A percentile compares a stretch with the other conserved stretches of the same genome.
phyloP scores from a whole-genome alignment of 345 rosid species.

The Ricinus communis region DNA sequence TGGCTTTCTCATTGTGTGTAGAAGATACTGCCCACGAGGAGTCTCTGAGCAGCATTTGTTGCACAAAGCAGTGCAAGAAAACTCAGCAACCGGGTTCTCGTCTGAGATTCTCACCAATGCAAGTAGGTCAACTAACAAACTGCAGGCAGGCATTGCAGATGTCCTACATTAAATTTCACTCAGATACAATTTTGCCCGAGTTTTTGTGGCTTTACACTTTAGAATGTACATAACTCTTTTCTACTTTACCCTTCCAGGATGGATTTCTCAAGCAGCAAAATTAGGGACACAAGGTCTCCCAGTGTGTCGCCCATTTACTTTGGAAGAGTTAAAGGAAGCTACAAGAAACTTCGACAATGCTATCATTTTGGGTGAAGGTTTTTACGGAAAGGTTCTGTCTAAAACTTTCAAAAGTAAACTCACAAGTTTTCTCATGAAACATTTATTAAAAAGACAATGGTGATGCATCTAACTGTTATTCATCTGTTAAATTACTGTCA shows the following conservation, averaged over 20 bases:
- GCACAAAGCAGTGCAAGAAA: conserved; percentile 48
- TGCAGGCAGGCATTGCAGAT: conserved; percentile 1
- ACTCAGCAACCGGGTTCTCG: conserved; percentile 45
- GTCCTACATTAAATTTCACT: background rate
- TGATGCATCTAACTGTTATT: background rate
- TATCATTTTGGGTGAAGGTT: conserved; percentile 43
- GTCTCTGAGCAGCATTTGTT: conserved; percentile 50
- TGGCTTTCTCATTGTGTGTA: conserved; percentile 36
- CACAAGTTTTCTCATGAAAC: background rate
- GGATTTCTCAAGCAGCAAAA: conserved; percentile 32
- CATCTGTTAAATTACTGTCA: background rate
- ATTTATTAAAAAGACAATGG: background rate
- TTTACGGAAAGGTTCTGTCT: conserved; percentile 42
- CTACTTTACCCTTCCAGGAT: conserved; percentile 31
- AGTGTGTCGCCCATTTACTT: conserved; percentile 37
- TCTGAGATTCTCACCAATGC: conserved; percentile 54
- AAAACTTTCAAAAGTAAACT: conserved; percentile 4
- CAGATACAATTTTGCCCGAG: too few relatives aligned
- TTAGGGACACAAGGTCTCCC: conserved; percentile 33
- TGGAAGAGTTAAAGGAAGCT: conserved; percentile 46
- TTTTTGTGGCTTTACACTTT: background rate
- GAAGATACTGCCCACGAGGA: conserved; percentile 39
- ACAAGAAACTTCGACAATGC: conserved; percentile 43
- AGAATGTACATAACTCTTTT: background rate
- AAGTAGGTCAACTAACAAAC: conserved; percentile 41